phyloP scores from a whole-genome alignment of 257 asterid species.

The Solanum neorickii region DNA sequence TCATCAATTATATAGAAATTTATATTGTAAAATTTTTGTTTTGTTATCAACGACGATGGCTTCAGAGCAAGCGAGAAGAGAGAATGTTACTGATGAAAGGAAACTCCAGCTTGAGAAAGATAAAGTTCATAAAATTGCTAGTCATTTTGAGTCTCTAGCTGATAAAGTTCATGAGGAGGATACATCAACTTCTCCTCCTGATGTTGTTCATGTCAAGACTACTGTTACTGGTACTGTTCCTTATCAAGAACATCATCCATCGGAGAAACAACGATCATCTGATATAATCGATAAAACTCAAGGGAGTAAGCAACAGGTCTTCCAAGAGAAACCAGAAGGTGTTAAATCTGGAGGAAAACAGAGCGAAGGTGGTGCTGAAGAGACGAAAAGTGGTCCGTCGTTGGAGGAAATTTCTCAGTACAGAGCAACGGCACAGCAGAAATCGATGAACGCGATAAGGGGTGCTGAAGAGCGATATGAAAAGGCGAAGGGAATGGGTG shows the following conservation, averaged over 20 bases:
- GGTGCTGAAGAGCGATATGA: slow-evolving; percentile 36
- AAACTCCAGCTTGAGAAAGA: slow-evolving; percentile 31
- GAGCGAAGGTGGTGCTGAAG: neutral
- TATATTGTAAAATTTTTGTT: too few relatives aligned
- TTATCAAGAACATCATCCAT: neutral
- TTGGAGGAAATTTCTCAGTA: slow-evolving; percentile 42
- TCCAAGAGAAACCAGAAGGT: slow-evolving; percentile 9
- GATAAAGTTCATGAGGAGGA: slow-evolving; percentile 4
- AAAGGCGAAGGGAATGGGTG: slow-evolving; percentile 12
- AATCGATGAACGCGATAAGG: slow-evolving; percentile 34
- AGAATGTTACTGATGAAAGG: slow-evolving; percentile 20
- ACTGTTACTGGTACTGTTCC: neutral
- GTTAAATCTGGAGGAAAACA: slow-evolving; percentile 1
- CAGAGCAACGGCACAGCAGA: slow-evolving; percentile 58
- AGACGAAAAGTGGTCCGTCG: neutral
- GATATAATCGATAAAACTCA: neutral
- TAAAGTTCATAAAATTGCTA: slow-evolving; percentile 35
- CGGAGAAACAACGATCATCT: neutral
- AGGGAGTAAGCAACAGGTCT: neutral
- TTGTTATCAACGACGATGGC: slow-evolving; percentile 18
- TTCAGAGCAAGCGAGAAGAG: slow-evolving; percentile 34
- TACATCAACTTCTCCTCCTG: neutral
- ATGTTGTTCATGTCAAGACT: neutral
- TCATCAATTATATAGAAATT: neutral
- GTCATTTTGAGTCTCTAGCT: slow-evolving; percentile 44